Percentiles rank a stretch among this genome's conserved stretches.
These are phyloP conservation scores for Fraxinus cuspidata DNA, from an alignment of 257 asterid species.

Conservation along the genomic window DNA sequence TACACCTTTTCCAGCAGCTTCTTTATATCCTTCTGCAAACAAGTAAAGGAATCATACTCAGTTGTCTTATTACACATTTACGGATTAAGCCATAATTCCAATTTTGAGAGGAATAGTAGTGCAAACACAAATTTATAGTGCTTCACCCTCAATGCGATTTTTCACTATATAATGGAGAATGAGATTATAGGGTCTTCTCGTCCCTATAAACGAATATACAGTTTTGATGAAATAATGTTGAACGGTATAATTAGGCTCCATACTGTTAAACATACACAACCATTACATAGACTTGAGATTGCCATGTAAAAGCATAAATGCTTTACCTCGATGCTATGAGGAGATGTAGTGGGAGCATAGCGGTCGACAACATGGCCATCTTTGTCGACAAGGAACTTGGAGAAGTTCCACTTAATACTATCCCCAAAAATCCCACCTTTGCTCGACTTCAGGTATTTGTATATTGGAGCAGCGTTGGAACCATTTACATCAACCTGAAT, in stretches of 20 bases:
- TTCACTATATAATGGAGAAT: no score
- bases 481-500: conserved; percentile 85
- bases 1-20: conserved; percentile 65
- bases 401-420: conserved; percentile 79
- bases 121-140: no score
- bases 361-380: conserved; percentile 84
- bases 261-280: background rate
- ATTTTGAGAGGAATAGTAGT: no score
- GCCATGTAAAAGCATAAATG: background rate
- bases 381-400: conserved; percentile 79
- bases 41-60: background rate
- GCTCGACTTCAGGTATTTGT: conserved; percentile 69
- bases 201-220: no score
- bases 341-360: conserved; percentile 86
- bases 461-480: conserved; percentile 62
- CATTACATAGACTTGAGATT: background rate
- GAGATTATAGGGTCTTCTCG: no score
- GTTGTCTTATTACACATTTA: background rate
- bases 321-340: conserved; percentile 83
- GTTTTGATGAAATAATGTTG: no score
- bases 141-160: no score
- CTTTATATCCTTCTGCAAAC: conserved; percentile 85
- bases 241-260: no score
- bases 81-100: no score
- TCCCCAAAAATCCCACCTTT: conserved; percentile 82